Evolutionary conservation across 2,329 filamentous ascomycete species (phyloP).

Genomic region (Achaetomium macrosporum): DNA sequence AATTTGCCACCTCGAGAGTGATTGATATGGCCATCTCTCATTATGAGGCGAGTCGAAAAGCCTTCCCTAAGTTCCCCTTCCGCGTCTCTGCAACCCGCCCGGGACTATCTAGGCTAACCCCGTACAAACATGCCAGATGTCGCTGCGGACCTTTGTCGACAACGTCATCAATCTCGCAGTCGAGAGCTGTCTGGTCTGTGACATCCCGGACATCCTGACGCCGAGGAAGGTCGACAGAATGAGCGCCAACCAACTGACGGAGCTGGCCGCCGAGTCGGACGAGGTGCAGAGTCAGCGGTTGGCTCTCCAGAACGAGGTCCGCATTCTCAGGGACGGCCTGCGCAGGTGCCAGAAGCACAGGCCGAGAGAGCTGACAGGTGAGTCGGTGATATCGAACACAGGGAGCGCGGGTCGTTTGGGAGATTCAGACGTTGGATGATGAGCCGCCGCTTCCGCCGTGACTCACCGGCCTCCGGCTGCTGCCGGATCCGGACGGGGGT

Average conservation of each 20-base stretch:
- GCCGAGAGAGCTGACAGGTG: conserved; percentile 1
- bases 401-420: not conserved
- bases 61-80: not conserved
- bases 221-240: conserved; percentile 33
- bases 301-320: conserved; percentile 10
- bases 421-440: not conserved
- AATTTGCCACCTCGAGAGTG: conserved; percentile 34
- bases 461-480: not conserved
- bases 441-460: not conserved
- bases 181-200: conserved; percentile 42
- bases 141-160: conserved; percentile 40
- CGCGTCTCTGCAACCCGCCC: not conserved
- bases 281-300: conserved; percentile 17
- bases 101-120: not conserved
- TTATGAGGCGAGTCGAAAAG: conserved; percentile 9
- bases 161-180: conserved; percentile 44
- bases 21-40: conserved; percentile 30
- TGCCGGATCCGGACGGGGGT: not conserved
- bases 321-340: conserved; percentile 18
- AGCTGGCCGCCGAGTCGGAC: conserved; percentile 31
- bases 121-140: conserved; percentile 30
- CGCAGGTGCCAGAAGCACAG: conserved; percentile 18
- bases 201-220: conserved; percentile 38
- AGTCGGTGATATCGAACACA: not conserved
- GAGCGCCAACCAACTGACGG: conserved; percentile 27